Evolutionary conservation across 257 asterid species (phyloP).

Genomic region (Penstemon newberryi): DNA sequence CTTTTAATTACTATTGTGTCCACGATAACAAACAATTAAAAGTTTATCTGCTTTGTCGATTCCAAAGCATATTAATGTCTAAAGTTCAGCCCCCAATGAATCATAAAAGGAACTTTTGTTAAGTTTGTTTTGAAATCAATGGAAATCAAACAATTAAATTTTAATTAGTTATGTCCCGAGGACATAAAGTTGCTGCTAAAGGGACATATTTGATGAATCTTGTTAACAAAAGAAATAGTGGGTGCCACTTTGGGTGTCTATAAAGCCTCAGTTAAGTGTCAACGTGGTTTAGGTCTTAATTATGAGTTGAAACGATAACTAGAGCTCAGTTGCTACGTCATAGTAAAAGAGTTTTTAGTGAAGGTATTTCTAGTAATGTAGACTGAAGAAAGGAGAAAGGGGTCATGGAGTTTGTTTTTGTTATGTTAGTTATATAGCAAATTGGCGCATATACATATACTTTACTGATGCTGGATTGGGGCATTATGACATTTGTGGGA

Average conservation of each 20-base stretch:
- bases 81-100: conserved; percentile 8
- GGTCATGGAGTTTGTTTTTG: neutral
- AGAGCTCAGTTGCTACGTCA: neutral
- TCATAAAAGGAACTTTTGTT: neutral
- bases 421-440: too few species aligned
- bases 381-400: neutral
- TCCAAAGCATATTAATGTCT: neutral
- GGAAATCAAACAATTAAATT: neutral
- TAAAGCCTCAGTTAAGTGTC: neutral
- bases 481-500: neutral
- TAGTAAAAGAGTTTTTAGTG: neutral
- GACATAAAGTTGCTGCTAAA: neutral
- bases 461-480: neutral
- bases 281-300: neutral
- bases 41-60: neutral
- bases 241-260: neutral
- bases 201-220: neutral
- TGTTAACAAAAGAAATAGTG: neutral
- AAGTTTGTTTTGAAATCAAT: neutral
- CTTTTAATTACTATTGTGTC: neutral
- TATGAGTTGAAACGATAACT: neutral
- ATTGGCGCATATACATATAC: neutral
- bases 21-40: neutral
- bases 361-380: conserved; percentile 1
- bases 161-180: neutral